Evolutionary conservation across 2,329 filamentous ascomycete genomes (phyloP).

Genomic region (Endoconidiophora polonica): DNA sequence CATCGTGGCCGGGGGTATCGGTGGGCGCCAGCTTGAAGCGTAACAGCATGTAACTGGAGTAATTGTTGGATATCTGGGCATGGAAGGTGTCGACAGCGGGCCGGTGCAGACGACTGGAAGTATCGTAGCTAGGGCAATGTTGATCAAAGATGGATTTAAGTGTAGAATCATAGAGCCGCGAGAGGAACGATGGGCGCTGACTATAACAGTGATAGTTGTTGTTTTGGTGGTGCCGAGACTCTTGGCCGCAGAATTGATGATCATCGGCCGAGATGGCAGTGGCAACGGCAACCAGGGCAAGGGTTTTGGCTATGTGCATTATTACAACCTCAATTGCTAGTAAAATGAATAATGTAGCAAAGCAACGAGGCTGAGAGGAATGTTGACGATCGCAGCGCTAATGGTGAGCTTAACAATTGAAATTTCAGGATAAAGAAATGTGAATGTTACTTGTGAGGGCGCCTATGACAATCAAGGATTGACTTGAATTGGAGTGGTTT

Average conservation of each 20-base stretch:
- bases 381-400: no score
- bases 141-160: neutral
- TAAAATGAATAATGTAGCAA: no score
- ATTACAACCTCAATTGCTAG: no score
- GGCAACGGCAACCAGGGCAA: neutral
- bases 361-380: no score
- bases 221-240: neutral
- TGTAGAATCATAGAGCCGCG: neutral
- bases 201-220: no score
- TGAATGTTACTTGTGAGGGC: no score
- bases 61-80: slow-evolving; percentile 23
- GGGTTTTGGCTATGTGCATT: slow-evolving; percentile 1
- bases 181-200: neutral
- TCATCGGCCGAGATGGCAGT: neutral
- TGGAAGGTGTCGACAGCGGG: neutral
- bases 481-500: no score
- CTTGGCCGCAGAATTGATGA: neutral
- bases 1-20: slow-evolving; percentile 43
- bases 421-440: no score
- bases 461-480: no score
- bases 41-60: slow-evolving; percentile 71
- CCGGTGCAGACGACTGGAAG: neutral
- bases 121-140: neutral
- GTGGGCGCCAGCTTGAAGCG: slow-evolving; percentile 63
- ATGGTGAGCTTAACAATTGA: no score